Evolutionary conservation across 768 basidiomycete species (phyloP), one percentile per base, ranked within the genome.

Genomic region (Termitomyces sp.): DNA sequence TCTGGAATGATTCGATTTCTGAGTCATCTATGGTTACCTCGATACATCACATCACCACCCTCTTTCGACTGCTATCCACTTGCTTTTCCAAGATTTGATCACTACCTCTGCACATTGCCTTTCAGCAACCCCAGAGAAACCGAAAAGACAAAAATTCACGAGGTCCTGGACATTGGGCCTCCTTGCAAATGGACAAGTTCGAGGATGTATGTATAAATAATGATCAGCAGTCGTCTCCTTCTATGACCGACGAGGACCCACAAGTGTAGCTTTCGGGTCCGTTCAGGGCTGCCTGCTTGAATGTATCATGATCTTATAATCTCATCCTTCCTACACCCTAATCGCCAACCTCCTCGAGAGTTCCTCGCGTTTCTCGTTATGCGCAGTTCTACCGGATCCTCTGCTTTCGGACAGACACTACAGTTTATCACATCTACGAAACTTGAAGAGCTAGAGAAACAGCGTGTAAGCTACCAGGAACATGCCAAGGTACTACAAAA

Each of bases 391-490:
- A 52, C 54, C 8, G 32, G 30, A 32, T 65, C 65, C 24, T 58
- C 59, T 56, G 58, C 73, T 24, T 74, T 76, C 56, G 66, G 71
- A 22, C 68, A 76, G 56, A 73, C 76, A 9, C 69, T 77, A 14
- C 74, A 76, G 52, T 77, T 74, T 58, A 77, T 77, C 63, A 77
- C 78, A 6, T 65, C 70, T 9, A 69, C 75, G 61, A 78, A 80
- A 61, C 71, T 78, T 20, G 68, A 75, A 47, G 76, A 78, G 54
- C 65, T 78, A 35, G 74, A 76, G 54, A 76, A 74, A 58, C 77
- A 74, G 52, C 70, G 72, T 8, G 47, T 67, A 0, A 66, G 69
- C 2, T 77, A 73, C 57, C 65, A 73, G 53, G 65, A 64, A 1
- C 72, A 76, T 62, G 69, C 71, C 9, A 63, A 67, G 20, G 69